Base-by-base conservation (phyloP, 805 yeast genomes). In the Candida nitratophila region DNA sequence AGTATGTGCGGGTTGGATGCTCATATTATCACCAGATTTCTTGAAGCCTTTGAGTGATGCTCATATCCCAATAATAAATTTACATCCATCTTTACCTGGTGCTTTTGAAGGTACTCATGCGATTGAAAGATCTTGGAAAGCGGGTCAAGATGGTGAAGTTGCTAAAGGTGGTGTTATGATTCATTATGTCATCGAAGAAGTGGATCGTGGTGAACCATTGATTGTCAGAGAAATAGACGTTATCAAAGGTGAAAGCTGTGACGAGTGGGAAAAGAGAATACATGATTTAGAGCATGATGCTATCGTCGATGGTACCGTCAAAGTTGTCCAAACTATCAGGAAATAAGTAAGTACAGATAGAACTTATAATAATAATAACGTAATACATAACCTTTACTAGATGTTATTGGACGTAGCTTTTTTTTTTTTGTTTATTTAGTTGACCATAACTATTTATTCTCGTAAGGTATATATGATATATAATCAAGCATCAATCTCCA, bases 1-100 rank as follows among this genome's bases (percentile, higher is more conserved):
- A 35, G 97, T 93, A 6, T 93, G 99, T 66, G 99, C 99, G 4
- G 99, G 99, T 2, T 93, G 99, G 99, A 83, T 93, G 90, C 74
- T 93, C 42, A 93, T 93, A 46, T 71, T 93, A 47, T 85, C 96
- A 1, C 81, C 87, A 3, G 71, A 77, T 19, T 89, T 88, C 52
- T 70, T 93, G 47, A 65, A 69, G 34, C 89, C 90, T 3, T 63
- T 90, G 30, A 77, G 70, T 41, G 61, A 73, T 2, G 77, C 73
- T 3, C 68, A 73, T 1, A 74, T 89, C 26, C 86, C 90, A 32
- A 90, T 93, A 50, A 89, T 93, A 56, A 93, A 93, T 58, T 69
- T 93, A 47, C 99, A 93, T 61, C 99, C 99, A 5, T 98, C 99
- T 0, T 76, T 93, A 47, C 99, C 99, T 1, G 96, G 96, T 24